These are phyloP conservation scores for Torulaspora delbrueckii DNA, from an alignment of 805 yeast genomes.

Conservation along the genomic window DNA sequence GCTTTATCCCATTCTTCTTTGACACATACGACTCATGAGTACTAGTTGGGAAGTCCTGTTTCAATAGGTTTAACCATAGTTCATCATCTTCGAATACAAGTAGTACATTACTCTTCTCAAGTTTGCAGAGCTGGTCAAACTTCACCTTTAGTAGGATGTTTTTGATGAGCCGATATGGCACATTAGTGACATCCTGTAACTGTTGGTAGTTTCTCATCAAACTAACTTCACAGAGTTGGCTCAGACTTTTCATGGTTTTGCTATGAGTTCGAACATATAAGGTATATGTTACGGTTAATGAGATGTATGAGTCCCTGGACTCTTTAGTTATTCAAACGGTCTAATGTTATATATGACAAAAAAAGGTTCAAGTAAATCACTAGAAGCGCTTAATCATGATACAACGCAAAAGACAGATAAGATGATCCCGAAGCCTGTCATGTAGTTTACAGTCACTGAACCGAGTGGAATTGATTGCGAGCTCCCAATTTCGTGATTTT, in stretches of 20 bases:
- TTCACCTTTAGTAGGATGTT: constrained; percentile 30
- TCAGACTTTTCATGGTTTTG: constrained; percentile 14
- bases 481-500: not conserved
- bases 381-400: not conserved
- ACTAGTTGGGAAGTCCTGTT: constrained; percentile 36
- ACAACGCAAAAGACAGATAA: not conserved
- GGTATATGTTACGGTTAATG: not conserved
- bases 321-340: not conserved
- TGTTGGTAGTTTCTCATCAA: constrained; percentile 24
- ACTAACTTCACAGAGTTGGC: constrained; percentile 23
- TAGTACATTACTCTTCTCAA: constrained; percentile 33
- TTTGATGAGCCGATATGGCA: constrained; percentile 33
- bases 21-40: constrained; percentile 31
- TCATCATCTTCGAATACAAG: constrained; percentile 39
- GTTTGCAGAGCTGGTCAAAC: constrained; percentile 30
- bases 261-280: not conserved
- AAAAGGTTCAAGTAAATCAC: not conserved
- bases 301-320: not conserved
- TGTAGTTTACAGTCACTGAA: not conserved
- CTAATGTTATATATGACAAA: not conserved
- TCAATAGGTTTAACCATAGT: constrained; percentile 33
- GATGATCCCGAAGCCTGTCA: not conserved
- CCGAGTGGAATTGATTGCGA: not conserved
- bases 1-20: constrained; percentile 21
- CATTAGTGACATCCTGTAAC: constrained; percentile 30